Conservation (phyloP, 2,329 filamentous ascomycete genomes). For the Coccinonectria pachysandricola region DNA sequence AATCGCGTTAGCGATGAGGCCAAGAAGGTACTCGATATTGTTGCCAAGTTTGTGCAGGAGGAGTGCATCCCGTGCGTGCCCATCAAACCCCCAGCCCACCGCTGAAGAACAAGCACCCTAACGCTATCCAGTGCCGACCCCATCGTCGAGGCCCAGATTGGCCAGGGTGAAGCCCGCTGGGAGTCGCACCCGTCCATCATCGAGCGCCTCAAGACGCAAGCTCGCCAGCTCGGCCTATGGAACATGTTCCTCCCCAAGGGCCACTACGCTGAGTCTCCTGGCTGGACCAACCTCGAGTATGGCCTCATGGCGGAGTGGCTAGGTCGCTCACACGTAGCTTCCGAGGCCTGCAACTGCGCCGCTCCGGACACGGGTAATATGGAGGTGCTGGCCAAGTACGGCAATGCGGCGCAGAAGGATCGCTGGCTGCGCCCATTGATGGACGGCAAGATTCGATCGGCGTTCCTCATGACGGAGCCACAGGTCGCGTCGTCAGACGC, state of each 20-base stretch:
- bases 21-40: slow-evolving; percentile 72
- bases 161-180: slow-evolving; percentile 68
- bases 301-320: slow-evolving; percentile 95
- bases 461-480: slow-evolving; percentile 91
- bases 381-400: slow-evolving; percentile 90
- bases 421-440: slow-evolving; percentile 74
- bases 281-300: slow-evolving; percentile 93
- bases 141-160: slow-evolving; percentile 70
- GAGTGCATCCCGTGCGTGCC: slow-evolving; percentile 68
- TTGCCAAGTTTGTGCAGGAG: slow-evolving; percentile 94
- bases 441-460: slow-evolving; percentile 75
- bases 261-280: slow-evolving; percentile 91
- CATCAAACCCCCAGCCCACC: neutral
- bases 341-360: slow-evolving; percentile 81
- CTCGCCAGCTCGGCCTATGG: slow-evolving; percentile 78
- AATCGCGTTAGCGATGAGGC: slow-evolving; percentile 71
- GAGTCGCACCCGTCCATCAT: slow-evolving; percentile 67
- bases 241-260: slow-evolving; percentile 96
- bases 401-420: slow-evolving; percentile 73
- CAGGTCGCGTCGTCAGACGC: slow-evolving; percentile 84
- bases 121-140: slow-evolving; percentile 62
- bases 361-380: slow-evolving; percentile 93
- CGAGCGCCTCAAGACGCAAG: slow-evolving; percentile 81
- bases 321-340: slow-evolving; percentile 73
- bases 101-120: too few relatives aligned